Evolutionary conservation across 441 rosid genomes (phyloP).

Genomic region (Euphorbia corollata): DNA sequence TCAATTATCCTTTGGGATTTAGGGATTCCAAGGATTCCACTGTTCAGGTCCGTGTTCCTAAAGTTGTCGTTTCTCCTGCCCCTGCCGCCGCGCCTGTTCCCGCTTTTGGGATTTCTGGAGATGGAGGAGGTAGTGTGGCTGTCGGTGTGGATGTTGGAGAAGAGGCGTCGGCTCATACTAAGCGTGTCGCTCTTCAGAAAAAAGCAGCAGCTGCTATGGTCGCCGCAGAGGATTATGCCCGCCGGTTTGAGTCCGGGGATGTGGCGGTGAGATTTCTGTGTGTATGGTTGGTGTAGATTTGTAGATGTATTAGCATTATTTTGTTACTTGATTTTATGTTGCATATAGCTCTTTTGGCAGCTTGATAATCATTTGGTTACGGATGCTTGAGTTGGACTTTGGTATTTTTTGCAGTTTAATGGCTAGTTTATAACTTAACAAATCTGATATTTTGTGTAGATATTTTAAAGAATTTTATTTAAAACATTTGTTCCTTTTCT

Average conservation of each 20-base stretch:
- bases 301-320: not conserved
- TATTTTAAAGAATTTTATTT: too few relatives aligned
- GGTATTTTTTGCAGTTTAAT: not conserved
- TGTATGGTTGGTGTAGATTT: not conserved
- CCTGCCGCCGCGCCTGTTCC: constrained; percentile 16
- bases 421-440: too few relatives aligned
- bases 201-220: constrained; percentile 60
- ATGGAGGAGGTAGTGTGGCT: constrained; percentile 16
- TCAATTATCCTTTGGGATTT: constrained; percentile 47
- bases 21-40: constrained; percentile 39
- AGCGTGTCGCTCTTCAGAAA: constrained; percentile 60
- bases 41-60: constrained; percentile 78
- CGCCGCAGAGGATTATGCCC: constrained; percentile 58
- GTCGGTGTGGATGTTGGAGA: constrained; percentile 30
- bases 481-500: too few relatives aligned
- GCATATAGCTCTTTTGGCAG: too few relatives aligned
- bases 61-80: constrained; percentile 30
- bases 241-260: constrained; percentile 58
- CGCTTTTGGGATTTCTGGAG: constrained; percentile 4
- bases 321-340: not conserved
- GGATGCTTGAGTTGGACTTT: not conserved
- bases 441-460: too few relatives aligned
- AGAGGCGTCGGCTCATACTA: constrained; percentile 47
- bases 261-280: constrained; percentile 31
- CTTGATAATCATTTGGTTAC: too few relatives aligned